Conservation (phyloP, 2,329 filamentous ascomycete species). For the Neoascochyta sp. region DNA sequence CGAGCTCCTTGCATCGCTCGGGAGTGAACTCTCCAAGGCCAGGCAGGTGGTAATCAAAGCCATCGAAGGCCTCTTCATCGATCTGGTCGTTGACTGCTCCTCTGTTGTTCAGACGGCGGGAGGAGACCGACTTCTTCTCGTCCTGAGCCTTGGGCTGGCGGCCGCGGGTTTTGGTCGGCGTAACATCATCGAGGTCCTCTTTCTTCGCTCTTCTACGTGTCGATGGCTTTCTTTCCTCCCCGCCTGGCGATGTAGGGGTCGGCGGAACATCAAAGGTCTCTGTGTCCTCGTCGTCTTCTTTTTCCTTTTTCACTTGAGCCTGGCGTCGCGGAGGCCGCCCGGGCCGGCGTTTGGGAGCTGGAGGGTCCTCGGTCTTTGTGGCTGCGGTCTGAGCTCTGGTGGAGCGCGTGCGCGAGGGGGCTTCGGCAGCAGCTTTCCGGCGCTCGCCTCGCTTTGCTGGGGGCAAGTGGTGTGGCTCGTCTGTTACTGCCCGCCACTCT, state of each 20-base stretch:
- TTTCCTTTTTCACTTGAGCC: constrained; percentile 19
- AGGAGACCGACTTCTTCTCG: constrained; percentile 67
- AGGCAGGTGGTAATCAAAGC: constrained; percentile 86
- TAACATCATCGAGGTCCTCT: constrained; percentile 41
- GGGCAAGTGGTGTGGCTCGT: constrained; percentile 93
- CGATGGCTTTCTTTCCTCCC: constrained; percentile 39
- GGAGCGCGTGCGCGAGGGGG: constrained; percentile 31
- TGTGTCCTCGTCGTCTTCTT: constrained; percentile 34
- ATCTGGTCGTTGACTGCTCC: constrained; percentile 73
- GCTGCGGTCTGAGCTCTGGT: constrained; percentile 29
- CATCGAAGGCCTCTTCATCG: constrained; percentile 85
- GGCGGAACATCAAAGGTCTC: constrained; percentile 37
- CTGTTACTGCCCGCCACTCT: constrained; percentile 90
- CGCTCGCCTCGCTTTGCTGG: constrained; percentile 84
- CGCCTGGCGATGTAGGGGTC: constrained; percentile 43
- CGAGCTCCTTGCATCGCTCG: constrained; percentile 90
- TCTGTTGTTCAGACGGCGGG: constrained; percentile 80
- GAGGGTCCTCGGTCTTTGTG: constrained; percentile 34
- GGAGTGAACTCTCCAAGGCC: constrained; percentile 80
- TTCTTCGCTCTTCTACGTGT: constrained; percentile 26
- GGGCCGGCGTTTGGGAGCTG: constrained; percentile 46
- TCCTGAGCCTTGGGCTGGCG: constrained; percentile 44
- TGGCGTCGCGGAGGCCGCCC: constrained; percentile 44
- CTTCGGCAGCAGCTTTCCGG: constrained; percentile 49
- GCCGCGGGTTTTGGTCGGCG: constrained; percentile 55